Evolutionary conservation across 441 rosid species (phyloP), one percentile per base, ranked within the genome.

Genomic region (Arabidopsis hybrid): DNA sequence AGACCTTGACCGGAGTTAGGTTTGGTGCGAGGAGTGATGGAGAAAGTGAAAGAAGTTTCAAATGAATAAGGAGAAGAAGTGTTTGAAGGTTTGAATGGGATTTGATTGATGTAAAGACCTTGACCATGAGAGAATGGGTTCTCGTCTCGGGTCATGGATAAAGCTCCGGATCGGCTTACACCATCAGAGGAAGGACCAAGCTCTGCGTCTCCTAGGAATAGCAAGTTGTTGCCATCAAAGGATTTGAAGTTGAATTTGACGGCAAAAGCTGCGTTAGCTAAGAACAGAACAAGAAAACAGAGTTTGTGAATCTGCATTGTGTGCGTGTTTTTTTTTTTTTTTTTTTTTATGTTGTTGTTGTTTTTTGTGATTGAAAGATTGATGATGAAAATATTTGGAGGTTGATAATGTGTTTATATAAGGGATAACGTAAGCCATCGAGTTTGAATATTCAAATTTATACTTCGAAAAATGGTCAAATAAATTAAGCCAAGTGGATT

Each of bases 11-110:
- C 67, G 3, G 82, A 70, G 65, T 35, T 71, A 3, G 56, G 72
- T 57, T 59, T 40, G 14, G 78, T 67, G 18, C 61, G 69, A 8
- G 75, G 78, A 56, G 77, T 63, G 66, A 75, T 78, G 43, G 73
- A 78, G 73, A 81, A 81, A 29, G 76, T 78, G 56, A 78, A 81
- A 46, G 82, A 71, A 12, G 80, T 74, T 50, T 57, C 31, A 16
- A 81, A 81, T 13, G 82, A 73, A 43, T 47, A 65, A 34, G 73
- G 36, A 21, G 80, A 36, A 17, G 80, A 79, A 16, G 56, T 69
- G 16, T 62, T 60, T 0, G 78, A 46, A 3, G 73, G 56, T 17
- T 69, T 83, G 49, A 60, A 66, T 9, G 72, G 73, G 60, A 83
- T 68, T 57, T 52, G 78, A 6, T 50, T 68, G 34, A 6, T 67